Evolutionary conservation across 2,329 filamentous ascomycete species (phyloP), one percentile per base, ranked within the genome.

Genomic region (Stylonectria norvegica): DNA sequence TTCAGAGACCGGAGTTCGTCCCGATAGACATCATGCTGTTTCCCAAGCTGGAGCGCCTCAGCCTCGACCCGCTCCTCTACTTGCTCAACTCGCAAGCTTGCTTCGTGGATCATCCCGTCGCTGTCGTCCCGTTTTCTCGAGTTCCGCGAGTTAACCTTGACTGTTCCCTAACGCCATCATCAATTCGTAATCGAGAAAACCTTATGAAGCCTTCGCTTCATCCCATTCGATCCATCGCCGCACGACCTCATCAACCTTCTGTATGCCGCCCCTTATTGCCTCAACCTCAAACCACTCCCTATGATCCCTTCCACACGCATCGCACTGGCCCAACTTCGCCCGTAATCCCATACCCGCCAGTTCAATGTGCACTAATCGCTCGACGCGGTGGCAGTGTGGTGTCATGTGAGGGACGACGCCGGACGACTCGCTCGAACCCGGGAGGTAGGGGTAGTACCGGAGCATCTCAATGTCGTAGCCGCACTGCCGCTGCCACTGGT

Each of bases 231-330:
- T 82, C 93, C 93, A 98, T 50, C 89, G 70, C 58, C 83, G 79
- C 28, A 95, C 82, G 43, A 89, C 79, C 50, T 86, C 72, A 48
- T 79, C 70, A 69, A 79, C 71, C 68, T 77, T 73, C 45, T 74
- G 78, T 3, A 97, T 74, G 0, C 83, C 86, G 19, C 83, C 75
- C 49, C 82, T 77, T 16, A 72, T 83, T 0, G 87, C 86, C 47
- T 87, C 81, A 1, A 96, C 82, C 66, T 94, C 86, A 61, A 98
- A 98, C 91, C 91, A 98, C 68, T 98, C 93, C 37, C 84, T 73
- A 64, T 98, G 93, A 55, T 89, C 83, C 57, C 82, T 83, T 2
- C 89, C 89, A 59, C 93, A 98, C 1, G 81, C 76, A 4, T 73
- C 72, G 57, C 93, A 98, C 37, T 78, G 77, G 14, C 65, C 69